Conservation (phyloP, 345 rosid genomes). For the Salix koriyanagi region DNA sequence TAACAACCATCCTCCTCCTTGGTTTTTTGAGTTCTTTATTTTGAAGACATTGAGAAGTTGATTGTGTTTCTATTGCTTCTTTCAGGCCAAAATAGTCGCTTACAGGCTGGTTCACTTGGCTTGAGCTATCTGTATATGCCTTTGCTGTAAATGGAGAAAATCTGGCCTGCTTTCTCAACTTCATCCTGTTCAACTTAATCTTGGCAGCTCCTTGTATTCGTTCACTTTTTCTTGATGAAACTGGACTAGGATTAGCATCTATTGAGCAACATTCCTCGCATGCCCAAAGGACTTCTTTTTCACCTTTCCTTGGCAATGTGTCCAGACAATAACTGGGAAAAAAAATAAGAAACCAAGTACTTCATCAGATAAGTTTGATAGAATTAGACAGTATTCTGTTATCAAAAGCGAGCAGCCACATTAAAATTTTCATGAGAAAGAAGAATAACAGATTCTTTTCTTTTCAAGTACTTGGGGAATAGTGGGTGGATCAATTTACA, state of each 20-base stretch:
- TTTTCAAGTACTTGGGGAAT: no score
- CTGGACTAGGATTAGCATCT: neutral
- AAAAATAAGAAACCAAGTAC: neutral
- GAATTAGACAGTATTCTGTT: neutral
- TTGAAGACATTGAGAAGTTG: neutral
- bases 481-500: no score
- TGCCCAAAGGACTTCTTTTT: slow-evolving; percentile 13
- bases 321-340: slow-evolving; percentile 22
- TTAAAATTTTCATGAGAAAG: neutral
- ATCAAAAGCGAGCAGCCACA: neutral
- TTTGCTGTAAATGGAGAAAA: neutral
- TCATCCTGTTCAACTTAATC: slow-evolving; percentile 8
- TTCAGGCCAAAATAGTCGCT: neutral
- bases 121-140: neutral
- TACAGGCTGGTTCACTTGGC: neutral
- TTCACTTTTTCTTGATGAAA: slow-evolving; percentile 13
- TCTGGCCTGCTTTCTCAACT: neutral
- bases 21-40: neutral
- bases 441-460: no score
- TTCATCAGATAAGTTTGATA: neutral
- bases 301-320: neutral
- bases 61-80: neutral
- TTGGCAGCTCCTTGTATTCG: slow-evolving; percentile 15
- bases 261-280: slow-evolving; percentile 20
- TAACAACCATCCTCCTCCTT: neutral